Evolutionary conservation across 352 stramenopile species (phyloP), one percentile per base, ranked within the genome.

Genomic region (Pythium sukuiense): DNA sequence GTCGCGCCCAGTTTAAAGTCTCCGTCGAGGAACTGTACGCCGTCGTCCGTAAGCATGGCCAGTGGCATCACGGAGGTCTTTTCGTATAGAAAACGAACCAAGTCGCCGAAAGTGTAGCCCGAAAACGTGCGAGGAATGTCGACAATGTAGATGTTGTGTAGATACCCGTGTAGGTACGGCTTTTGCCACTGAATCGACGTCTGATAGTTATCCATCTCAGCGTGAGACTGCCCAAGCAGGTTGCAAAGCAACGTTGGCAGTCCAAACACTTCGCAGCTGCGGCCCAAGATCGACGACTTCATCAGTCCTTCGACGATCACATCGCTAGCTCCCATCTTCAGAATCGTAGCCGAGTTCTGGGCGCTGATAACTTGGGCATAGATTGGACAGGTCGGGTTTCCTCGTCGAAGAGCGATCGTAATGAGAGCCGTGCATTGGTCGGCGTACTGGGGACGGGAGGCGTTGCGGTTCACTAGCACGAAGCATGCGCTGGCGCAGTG

Each of bases 41-140:
- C 79, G 43, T 83, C 74, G 18, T 88, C 81, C 0, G 80, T 88
- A 0, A 92, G 73, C 71, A 93, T 81, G 0, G 83, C 85, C 8
- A 93, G 33, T 3, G 79, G 80, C 14, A 93, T 83, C 6, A 93
- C 76, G 0, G 78, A 73, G 20, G 74, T 75, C 27, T 91, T 90
- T 26, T 93, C 83, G 67, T 89, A 93, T 12, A 93, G 59, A 58
- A 93, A 93, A 14, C 80, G 81, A 35, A 89, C 87, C 53, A 93
- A 73, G 56, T 93, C 83, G 12, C 82, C 81, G 55, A 90, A 93
- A 2, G 85, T 91, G n/a, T 91, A 70, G 0, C 85, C 81, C 0
- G 85, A 93, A 45, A 90, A 93, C 6, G 85, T 91, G 2, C 85
- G 80, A 18, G 85, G 82, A 26, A 93, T 92, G 49, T 92, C 85